Conservation (phyloP, 23 red algal genomes). For the Agarophyton chilense region DNA sequence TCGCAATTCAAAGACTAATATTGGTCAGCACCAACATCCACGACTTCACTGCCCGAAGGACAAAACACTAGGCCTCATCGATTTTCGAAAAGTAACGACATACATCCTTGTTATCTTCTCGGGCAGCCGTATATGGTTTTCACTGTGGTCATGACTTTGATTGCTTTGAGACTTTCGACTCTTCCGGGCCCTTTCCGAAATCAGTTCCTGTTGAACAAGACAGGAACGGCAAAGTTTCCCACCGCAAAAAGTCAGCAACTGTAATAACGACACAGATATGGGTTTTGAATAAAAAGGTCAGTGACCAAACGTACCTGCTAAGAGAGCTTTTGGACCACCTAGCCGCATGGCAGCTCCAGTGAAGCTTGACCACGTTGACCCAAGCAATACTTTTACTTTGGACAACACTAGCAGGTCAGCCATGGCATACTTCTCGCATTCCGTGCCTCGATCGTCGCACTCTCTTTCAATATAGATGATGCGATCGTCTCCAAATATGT, state of each 20-base stretch:
- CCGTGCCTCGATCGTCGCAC: constrained; percentile 57
- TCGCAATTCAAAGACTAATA: too few species aligned
- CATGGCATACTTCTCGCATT: constrained; percentile 78
- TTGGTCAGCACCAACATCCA: too few species aligned
- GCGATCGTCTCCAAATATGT: constrained; percentile 40
- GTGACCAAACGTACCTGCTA: constrained; percentile 48
- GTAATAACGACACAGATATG: too few species aligned
- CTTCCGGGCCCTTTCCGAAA: constrained; percentile 5
- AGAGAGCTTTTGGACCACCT: constrained; percentile 70
- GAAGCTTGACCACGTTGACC: constrained; percentile 81
- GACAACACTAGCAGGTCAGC: constrained; percentile 75
- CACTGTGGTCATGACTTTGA: background rate
- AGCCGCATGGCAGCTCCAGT: constrained; percentile 80
- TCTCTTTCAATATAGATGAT: constrained; percentile 62
- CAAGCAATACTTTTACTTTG: constrained; percentile 58
- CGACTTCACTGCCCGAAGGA: too few species aligned
- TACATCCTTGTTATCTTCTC: too few species aligned
- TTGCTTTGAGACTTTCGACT: background rate
- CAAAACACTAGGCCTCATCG: background rate
- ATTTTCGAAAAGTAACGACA: background rate
- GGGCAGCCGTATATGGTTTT: too few species aligned
- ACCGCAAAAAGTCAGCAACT: too few species aligned
- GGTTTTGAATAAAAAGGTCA: background rate
- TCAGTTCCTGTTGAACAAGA: background rate
- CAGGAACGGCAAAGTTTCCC: too few species aligned